Conservation (phyloP, 192 early-diverging fungal species). For the Phlyctochytrium planicorne region DNA sequence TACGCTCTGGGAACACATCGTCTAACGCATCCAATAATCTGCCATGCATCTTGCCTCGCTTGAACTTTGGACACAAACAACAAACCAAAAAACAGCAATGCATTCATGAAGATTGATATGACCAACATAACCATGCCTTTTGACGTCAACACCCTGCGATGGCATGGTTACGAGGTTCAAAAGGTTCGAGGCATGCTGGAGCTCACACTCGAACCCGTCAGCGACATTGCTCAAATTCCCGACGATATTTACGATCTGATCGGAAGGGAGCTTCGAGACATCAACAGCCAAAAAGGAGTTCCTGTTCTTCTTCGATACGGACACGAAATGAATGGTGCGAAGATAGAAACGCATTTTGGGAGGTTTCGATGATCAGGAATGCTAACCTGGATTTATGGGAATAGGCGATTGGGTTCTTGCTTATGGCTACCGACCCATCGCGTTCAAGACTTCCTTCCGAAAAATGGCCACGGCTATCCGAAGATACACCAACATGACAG, state of each 20-base stretch:
- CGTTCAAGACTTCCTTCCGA: constrained; percentile 26
- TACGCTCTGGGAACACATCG: neutral
- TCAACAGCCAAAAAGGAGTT: constrained; percentile 37
- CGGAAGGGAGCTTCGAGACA: constrained; percentile 7
- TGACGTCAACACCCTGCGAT: constrained; percentile 18
- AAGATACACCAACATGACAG: constrained; percentile 45
- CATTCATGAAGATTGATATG: constrained; percentile 32
- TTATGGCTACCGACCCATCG: constrained; percentile 32
- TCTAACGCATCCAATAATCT: neutral
- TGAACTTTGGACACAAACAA: too few relatives aligned
- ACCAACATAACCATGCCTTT: constrained; percentile 5
- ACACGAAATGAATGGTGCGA: constrained; percentile 54
- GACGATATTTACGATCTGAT: constrained; percentile 27
- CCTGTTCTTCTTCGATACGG: constrained; percentile 44
- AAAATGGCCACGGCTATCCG: constrained; percentile 31
- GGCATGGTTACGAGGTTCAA: constrained; percentile 36
- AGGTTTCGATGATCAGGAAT: too few relatives aligned
- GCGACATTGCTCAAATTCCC: constrained; percentile 1
- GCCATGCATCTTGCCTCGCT: too few relatives aligned
- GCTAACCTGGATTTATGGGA: neutral
- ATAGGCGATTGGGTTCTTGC: neutral
- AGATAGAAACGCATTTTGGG: too few relatives aligned
- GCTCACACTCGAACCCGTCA: constrained; percentile 33
- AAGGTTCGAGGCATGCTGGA: constrained; percentile 31
- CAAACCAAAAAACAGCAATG: constrained; percentile 25